Conservation (phyloP, 495 filamentous ascomycete genomes). For the Tuber magnatum region DNA sequence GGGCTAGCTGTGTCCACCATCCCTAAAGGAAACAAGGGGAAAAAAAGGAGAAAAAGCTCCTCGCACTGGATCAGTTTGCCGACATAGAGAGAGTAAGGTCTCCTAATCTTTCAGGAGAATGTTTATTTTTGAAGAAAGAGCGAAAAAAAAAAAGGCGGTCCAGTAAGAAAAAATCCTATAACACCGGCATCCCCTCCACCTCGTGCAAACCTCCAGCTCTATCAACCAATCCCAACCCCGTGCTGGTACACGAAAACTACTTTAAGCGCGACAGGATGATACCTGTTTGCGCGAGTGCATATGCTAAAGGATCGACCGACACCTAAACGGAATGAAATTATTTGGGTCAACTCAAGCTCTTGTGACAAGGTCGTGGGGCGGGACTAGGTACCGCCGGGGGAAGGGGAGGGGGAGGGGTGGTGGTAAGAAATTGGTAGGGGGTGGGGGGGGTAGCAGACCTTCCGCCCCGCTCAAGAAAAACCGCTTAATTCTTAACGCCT, state of each 20-base stretch:
- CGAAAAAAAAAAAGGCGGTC: not conserved
- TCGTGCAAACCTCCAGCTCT: not conserved
- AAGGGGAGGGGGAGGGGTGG: not conserved
- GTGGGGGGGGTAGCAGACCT: constrained; percentile 22
- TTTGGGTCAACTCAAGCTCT: not conserved
- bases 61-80: not conserved
- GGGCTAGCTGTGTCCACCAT: not conserved
- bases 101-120: not conserved
- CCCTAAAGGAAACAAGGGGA: not conserved
- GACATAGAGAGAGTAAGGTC: not conserved
- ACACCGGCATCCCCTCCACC: not conserved
- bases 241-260: not conserved
- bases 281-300: not conserved
- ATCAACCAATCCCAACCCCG: not conserved
- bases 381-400: not conserved
- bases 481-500: constrained; percentile 6
- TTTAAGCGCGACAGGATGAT: not conserved
- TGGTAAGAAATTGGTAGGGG: constrained; percentile 5
- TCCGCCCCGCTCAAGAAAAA: constrained; percentile 19
- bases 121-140: not conserved
- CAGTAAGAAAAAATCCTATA: not conserved
- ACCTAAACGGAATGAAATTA: not conserved
- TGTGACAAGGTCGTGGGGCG: not conserved
- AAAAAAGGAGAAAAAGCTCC: not conserved
- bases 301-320: not conserved